Conservation (phyloP, 805 yeast species). For the Hagleromyces aurorensis region DNA sequence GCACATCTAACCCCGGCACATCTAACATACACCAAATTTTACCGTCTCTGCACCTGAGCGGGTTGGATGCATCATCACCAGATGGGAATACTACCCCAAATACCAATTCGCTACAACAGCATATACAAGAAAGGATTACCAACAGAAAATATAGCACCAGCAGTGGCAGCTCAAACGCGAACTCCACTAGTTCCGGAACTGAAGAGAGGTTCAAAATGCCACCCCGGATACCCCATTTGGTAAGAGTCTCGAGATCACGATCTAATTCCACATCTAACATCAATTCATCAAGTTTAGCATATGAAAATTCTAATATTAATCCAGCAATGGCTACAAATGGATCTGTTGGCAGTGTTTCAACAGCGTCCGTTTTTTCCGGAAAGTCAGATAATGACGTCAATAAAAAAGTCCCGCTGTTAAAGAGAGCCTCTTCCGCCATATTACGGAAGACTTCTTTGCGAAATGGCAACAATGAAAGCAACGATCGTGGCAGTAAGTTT, state of each 20-base stretch:
- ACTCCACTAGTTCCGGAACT: conserved; percentile 8
- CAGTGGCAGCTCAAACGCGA: conserved; percentile 13
- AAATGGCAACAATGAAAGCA: conserved; percentile 1
- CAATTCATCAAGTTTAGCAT: conserved; percentile 4
- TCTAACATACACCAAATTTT: conserved; percentile 9
- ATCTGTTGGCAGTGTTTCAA: conserved; percentile 4
- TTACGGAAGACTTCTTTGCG: conserved; percentile 24
- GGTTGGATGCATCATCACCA: conserved; percentile 6
- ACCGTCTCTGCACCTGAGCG: conserved; percentile 7
- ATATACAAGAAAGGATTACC: conserved; percentile 5
- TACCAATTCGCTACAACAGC: conserved; percentile 3
- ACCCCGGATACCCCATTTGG: conserved; percentile 4
- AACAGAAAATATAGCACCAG: conserved; percentile 14
- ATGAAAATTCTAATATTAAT: conserved; percentile 2
- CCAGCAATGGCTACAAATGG: conserved; percentile 8
- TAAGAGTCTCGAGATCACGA: conserved; percentile 10
- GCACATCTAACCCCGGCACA: too few relatives aligned
- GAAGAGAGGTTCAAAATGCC: conserved; percentile 13
- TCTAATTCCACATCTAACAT: conserved; percentile 8
- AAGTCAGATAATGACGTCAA: conserved; percentile 4
- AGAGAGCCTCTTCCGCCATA: conserved; percentile 28
- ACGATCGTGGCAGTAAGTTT: conserved; percentile 1
- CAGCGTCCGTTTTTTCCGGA: conserved; percentile 4
- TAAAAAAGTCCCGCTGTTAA: conserved; percentile 22
- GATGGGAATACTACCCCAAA: conserved; percentile 6